These are phyloP conservation scores for Fusarium siculi DNA, from an alignment of 2,329 filamentous ascomycete species.

Conservation along the genomic window DNA sequence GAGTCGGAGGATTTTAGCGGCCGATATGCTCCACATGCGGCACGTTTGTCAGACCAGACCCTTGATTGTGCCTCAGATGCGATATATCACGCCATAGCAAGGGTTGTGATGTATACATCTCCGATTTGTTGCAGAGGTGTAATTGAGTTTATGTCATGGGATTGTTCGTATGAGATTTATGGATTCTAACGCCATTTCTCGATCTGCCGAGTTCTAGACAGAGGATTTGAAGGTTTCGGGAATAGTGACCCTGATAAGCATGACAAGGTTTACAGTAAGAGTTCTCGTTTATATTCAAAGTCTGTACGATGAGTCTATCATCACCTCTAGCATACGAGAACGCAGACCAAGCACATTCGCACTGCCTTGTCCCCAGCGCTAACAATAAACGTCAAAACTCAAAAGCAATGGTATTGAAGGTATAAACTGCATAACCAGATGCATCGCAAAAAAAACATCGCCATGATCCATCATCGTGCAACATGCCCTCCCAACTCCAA, in stretches of 20 bases:
- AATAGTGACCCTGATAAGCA: neutral
- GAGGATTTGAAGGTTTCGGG: neutral
- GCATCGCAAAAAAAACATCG: neutral
- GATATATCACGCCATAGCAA: conserved; percentile 36
- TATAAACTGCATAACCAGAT: conserved; percentile 12
- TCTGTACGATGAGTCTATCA: neutral
- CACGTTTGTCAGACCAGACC: conserved; percentile 2
- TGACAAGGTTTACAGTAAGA: neutral
- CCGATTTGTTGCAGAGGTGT: neutral
- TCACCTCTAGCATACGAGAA: neutral
- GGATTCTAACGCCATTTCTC: neutral
- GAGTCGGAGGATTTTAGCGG: conserved; percentile 21
- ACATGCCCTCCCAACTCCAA: conserved; percentile 15
- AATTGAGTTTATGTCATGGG: neutral
- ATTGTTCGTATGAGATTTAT: neutral
- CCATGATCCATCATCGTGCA: neutral
- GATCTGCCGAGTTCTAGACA: neutral
- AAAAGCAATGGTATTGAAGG: conserved; percentile 10
- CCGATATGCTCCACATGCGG: conserved; percentile 24
- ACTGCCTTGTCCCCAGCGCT: too few relatives aligned
- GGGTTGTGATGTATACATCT: neutral
- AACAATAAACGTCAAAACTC: neutral
- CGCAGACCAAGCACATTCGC: neutral
- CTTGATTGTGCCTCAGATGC: conserved; percentile 30
- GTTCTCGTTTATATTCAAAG: fast-evolving